Base-by-base conservation (phyloP, 768 basidiomycete species). In the Suillus weaverae region DNA sequence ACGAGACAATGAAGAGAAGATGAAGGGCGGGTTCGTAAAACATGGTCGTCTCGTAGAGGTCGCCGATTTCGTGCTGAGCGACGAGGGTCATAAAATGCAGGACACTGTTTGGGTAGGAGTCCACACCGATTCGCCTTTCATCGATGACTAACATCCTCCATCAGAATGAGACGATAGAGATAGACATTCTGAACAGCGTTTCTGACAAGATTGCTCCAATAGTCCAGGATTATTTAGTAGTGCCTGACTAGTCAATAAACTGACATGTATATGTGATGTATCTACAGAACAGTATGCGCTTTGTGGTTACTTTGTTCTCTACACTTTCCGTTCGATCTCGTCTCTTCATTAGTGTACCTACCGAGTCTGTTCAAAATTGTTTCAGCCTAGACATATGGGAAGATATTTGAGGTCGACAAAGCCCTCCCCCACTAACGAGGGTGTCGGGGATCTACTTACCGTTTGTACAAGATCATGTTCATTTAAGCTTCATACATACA, bases 81-180 rank as follows among this genome's bases (percentile, higher is more conserved):
- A 71, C 8, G 69, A 75, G 26, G 80, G 78, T 0, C 60, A 57
- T 38, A 66, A 53, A 30, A 70, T 72, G 60, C 73, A 79, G 57
- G 71, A 74, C n/a, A 67, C 55, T 38, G 41, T 78, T 10, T 80
- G 79, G 78, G 79, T 79, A 57, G 14, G 68, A 66, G 77, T 51
- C 3, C 16, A 18, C 16, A 9, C 16, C 35, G 20, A 53, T 35
- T 38, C 11, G 2, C 20, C 2, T 1, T 4, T n/a, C 11, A 22
- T 16, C 35, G 1, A 7, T 22, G 26, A 14, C 22, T 14, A 13
- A 13, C 41, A 11, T 14, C 14, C 1, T 7, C 7, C 11, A 33
- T 30, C 50, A 74, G 72, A 62, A 55, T 10, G 72, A 74, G 22
- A 69, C 68, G 0, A 59, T 74, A 3, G 68, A 68, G 0, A 59